These are phyloP conservation scores for Lactarius hengduanensis DNA, from an alignment of 768 basidiomycete species.

Conservation along the genomic window DNA sequence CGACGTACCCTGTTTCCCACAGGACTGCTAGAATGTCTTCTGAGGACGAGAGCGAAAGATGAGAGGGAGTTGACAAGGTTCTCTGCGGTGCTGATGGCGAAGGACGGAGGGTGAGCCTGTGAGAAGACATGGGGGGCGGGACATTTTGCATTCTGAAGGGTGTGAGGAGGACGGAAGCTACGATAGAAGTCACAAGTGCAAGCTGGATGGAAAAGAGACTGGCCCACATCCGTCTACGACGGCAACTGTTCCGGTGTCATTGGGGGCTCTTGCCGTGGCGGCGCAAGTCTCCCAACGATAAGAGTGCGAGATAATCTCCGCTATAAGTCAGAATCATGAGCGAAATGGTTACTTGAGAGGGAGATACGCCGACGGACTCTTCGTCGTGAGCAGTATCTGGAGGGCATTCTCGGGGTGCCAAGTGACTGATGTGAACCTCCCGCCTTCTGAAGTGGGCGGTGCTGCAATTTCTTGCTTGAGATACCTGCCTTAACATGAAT, in stretches of 20 bases:
- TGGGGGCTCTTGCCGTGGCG: slow-evolving; percentile 57
- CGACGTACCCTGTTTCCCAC: slow-evolving; percentile 66
- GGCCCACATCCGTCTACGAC: slow-evolving; percentile 85
- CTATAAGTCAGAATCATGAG: slow-evolving; percentile 35
- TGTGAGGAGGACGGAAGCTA: slow-evolving; percentile 78
- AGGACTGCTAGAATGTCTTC: slow-evolving; percentile 63
- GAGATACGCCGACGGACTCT: slow-evolving; percentile 45
- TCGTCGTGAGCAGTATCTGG: slow-evolving; percentile 62
- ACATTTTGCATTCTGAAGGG: slow-evolving; percentile 93
- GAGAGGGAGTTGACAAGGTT: slow-evolving; percentile 58
- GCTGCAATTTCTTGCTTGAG: slow-evolving; percentile 85
- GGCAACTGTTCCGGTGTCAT: slow-evolving; percentile 81
- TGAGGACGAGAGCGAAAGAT: slow-evolving; percentile 58
- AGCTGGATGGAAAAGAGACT: not conserved
- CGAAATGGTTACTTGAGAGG: not conserved
- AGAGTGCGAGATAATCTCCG: slow-evolving; percentile 53
- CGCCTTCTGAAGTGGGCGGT: slow-evolving; percentile 37
- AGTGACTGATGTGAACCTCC: slow-evolving; percentile 65
- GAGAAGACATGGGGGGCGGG: slow-evolving; percentile 96
- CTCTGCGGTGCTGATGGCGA: slow-evolving; percentile 40
- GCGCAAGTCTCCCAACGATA: slow-evolving; percentile 80
- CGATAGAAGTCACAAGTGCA: not conserved
- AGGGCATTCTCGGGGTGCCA: slow-evolving; percentile 89
- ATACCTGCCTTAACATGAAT: slow-evolving; percentile 54
- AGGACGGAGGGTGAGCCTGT: slow-evolving; percentile 39